Base-by-base conservation (phyloP, 257 asterid species). In the Sherardia arvensis region DNA sequence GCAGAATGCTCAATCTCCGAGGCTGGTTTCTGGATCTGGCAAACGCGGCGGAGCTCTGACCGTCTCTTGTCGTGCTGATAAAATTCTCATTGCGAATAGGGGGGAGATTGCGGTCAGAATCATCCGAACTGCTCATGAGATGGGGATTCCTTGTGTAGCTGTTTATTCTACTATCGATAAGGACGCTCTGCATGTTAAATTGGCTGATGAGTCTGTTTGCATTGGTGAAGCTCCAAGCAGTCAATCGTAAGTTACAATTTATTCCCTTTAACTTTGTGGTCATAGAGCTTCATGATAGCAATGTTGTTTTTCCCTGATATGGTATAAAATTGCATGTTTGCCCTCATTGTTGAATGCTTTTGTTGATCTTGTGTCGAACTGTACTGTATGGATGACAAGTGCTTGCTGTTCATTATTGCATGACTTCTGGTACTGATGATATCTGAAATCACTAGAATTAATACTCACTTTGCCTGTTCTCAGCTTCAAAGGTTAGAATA, bases 101-200 rank as follows among this genome's bases (percentile, higher is more conserved):
- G 99, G 99, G 79, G 99, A 93, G 72, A 93, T 93, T 74, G 99
- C 96, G 70, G 99, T 93, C 26, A 94, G 97, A 61, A 96, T 93
- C 58, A 93, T 93, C 64, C 81, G 97, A 66, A 93, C 99, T 65
- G 99, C 99, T 56, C 99, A 93, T 74, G 99, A 93, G 76, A 87
- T 90, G 97, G 99, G 97, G 38, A 93, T 93, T 78, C 97, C 96
- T 48, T 93, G 99, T 66, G 97, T 93, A 67, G 99, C 99, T 8
- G 95, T 93, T 68, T 87, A 90, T 78, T 93, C 99, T 27, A 93
- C 97, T 58, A 90, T 93, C 47, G 99, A 93, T 69, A 90, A 86
- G 77, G 97, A 90, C 69, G 97, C 97, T 59, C 95, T 93, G 71
- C 97, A 93, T 75, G 99, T 93, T 66, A 93, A 90, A 81, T 83